phyloP scores from a whole-genome alignment of 1,139 yeast species.

The Debaryomyces fabryi region DNA sequence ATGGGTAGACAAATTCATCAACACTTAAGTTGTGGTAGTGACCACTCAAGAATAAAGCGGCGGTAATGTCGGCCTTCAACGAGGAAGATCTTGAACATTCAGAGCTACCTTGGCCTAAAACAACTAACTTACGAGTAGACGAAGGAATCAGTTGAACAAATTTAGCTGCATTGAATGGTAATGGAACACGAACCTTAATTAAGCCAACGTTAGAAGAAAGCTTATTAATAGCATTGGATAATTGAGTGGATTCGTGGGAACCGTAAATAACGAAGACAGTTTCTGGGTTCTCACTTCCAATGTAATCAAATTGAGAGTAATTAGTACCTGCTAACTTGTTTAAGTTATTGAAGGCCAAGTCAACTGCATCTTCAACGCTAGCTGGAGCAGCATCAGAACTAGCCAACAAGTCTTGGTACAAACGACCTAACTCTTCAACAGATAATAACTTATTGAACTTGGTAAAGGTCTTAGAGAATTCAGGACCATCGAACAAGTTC shows the following conservation, averaged over 20 bases:
- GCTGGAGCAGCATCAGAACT: constrained; percentile 26
- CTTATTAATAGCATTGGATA: constrained; percentile 47
- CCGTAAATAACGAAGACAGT: constrained; percentile 81
- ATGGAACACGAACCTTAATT: constrained; percentile 73
- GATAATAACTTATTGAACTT: constrained; percentile 51
- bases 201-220: constrained; percentile 56
- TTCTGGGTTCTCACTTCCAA: constrained; percentile 61
- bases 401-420: constrained; percentile 42
- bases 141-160: constrained; percentile 63
- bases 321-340: constrained; percentile 61
- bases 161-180: constrained; percentile 68
- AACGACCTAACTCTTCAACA: constrained; percentile 44
- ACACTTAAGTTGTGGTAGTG: constrained; percentile 43
- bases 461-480: constrained; percentile 59
- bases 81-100: constrained; percentile 39
- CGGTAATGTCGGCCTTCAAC: constrained; percentile 71
- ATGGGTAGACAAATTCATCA: constrained; percentile 54
- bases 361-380: constrained; percentile 42
- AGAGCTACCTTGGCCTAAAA: constrained; percentile 57
- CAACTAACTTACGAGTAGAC: constrained; percentile 61
- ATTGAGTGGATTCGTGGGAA: constrained; percentile 61
- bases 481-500: constrained; percentile 80
- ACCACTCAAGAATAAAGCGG: constrained; percentile 64
- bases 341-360: constrained; percentile 48
- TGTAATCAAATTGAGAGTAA: constrained; percentile 71